Evolutionary conservation across 306 rosid genomes (phyloP).

Genomic region (Lablab purpureus): DNA sequence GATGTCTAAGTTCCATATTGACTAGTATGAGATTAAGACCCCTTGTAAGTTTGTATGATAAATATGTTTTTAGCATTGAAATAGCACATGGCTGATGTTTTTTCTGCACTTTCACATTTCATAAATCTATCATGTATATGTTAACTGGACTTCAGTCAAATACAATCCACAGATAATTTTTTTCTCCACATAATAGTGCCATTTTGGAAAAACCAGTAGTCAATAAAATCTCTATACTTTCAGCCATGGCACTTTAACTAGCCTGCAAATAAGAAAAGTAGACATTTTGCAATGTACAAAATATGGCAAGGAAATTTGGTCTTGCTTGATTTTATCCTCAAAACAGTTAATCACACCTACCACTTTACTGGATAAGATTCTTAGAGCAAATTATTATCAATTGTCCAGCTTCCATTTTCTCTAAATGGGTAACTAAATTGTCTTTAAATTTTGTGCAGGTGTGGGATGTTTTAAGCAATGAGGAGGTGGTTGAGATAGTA

Average conservation of each 20-base stretch:
- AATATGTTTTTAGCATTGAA: conserved; percentile 9
- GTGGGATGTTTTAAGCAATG: conserved; percentile 98
- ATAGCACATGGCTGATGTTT: not conserved
- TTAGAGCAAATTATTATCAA: not conserved
- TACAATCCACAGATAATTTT: not conserved
- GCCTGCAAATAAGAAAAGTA: conserved; percentile 7
- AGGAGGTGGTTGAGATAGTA: conserved; percentile 96
- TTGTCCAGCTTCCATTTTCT: not conserved
- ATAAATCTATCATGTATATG: conserved; percentile 2
- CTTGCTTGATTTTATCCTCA: not conserved
- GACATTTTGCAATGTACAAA: conserved; percentile 24
- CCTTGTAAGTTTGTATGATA: too few relatives aligned
- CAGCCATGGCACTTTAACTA: not conserved
- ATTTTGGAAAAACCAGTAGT: not conserved
- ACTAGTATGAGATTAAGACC: too few relatives aligned
- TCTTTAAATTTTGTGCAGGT: conserved; percentile 57
- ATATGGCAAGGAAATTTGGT: not conserved
- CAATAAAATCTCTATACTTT: conserved; percentile 3
- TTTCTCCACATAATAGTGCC: not conserved
- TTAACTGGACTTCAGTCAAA: conserved; percentile 11
- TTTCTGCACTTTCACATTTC: not conserved
- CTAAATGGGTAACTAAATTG: conserved; percentile 3
- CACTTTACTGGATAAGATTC: conserved; percentile 4
- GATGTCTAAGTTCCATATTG: too few relatives aligned
- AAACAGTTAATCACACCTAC: not conserved